Evolutionary conservation across 371 early-diverging fungal species (phyloP).

Genomic region (Mortierella sp.): DNA sequence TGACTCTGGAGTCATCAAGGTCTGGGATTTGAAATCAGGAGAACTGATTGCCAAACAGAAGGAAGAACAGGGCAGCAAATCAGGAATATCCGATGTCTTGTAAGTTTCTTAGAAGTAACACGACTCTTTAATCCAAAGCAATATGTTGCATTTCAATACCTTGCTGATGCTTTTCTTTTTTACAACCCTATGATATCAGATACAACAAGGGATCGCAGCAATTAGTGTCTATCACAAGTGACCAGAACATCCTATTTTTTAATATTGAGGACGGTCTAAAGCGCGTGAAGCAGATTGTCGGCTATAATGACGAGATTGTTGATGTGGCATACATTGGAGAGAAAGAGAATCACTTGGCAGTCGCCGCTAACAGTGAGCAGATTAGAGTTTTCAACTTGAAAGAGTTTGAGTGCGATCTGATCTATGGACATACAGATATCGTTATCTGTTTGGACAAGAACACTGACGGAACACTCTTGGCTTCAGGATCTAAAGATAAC

Average conservation of each 20-base stretch:
- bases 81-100: constrained; percentile 76
- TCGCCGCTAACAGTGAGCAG: constrained; percentile 94
- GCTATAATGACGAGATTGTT: constrained; percentile 96
- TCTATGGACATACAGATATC: constrained; percentile 91
- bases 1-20: constrained; percentile 75
- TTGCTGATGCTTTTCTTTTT: background rate
- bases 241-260: constrained; percentile 91
- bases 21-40: constrained; percentile 80
- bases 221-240: constrained; percentile 84
- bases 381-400: constrained; percentile 87
- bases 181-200: constrained; percentile 27
- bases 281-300: constrained; percentile 87
- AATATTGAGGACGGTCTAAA: constrained; percentile 64
- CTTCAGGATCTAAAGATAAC: constrained; percentile 93
- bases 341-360: constrained; percentile 80
- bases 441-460: constrained; percentile 84
- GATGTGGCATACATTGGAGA: constrained; percentile 86
- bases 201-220: constrained; percentile 69
- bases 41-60: constrained; percentile 71
- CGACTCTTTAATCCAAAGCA: background rate
- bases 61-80: constrained; percentile 72
- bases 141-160: background rate
- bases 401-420: constrained; percentile 84
- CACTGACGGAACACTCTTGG: constrained; percentile 75
- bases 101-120: constrained; percentile 41